A percentile compares a stretch with the other conserved stretches of the same genome.
phyloP scores from a whole-genome alignment of 352 stramenopile species.

The Phytophthora macrochlamydospora region DNA sequence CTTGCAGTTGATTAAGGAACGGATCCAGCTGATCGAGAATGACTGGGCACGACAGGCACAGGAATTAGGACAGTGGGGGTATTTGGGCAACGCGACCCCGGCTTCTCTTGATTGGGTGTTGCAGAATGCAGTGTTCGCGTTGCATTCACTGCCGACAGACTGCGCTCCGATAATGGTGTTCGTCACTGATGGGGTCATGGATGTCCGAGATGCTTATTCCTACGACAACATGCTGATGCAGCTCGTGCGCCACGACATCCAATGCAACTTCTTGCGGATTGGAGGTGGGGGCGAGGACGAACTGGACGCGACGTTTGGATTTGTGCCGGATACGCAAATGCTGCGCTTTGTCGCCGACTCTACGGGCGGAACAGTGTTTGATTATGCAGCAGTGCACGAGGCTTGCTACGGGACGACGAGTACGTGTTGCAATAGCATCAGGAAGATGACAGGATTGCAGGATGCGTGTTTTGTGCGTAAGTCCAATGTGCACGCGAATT shows the following conservation, averaged over 20 bases:
- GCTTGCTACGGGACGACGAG: constrained; percentile 50
- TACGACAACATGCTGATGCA: constrained; percentile 91
- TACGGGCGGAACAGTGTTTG: constrained; percentile 68
- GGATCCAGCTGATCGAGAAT: constrained; percentile 83
- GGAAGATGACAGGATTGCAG: constrained; percentile 71
- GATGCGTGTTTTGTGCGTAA: constrained; percentile 62
- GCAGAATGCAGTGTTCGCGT: constrained; percentile 86
- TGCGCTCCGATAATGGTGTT: constrained; percentile 83
- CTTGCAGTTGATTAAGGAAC: constrained; percentile 72
- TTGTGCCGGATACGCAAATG: constrained; percentile 83
- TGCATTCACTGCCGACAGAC: constrained; percentile 83
- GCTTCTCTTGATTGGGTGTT: constrained; percentile 78
- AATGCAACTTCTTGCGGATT: constrained; percentile 84
- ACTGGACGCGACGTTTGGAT: constrained; percentile 78
- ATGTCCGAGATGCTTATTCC: constrained; percentile 72
- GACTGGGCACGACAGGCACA: constrained; percentile 66
- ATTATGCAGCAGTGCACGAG: constrained; percentile 64
- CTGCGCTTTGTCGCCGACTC: constrained; percentile 78
- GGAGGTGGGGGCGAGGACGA: constrained; percentile 58
- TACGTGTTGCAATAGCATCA: constrained; percentile 31
- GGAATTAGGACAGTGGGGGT: constrained; percentile 25
- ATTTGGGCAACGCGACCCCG: constrained; percentile 34
- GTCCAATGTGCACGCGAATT: constrained; percentile 75
- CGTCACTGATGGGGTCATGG: constrained; percentile 86
- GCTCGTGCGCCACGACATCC: constrained; percentile 86